phyloP scores from a whole-genome alignment of 2,329 filamentous ascomycete genomes.

The Fusarium vanettenii region DNA sequence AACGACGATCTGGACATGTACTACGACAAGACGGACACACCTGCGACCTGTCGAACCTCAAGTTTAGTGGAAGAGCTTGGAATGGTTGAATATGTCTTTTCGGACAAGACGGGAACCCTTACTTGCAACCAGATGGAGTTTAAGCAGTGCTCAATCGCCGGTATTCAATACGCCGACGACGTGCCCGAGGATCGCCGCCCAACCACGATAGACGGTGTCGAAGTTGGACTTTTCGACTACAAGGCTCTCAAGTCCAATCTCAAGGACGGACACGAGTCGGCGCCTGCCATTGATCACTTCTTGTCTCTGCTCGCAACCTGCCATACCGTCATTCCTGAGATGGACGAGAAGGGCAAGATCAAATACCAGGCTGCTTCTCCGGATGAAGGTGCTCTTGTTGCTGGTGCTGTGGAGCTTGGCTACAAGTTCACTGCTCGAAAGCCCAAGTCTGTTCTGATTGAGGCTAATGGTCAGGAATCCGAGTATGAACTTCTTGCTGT shows the following conservation, averaged over 20 bases:
- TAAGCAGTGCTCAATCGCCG: slow-evolving; percentile 91
- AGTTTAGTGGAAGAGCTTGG: slow-evolving; percentile 96
- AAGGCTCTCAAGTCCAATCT: slow-evolving; percentile 79
- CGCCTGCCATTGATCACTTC: slow-evolving; percentile 78
- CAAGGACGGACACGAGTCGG: slow-evolving; percentile 62
- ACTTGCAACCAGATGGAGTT: slow-evolving; percentile 99
- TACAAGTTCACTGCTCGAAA: slow-evolving; percentile 93
- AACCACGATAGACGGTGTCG: slow-evolving; percentile 79
- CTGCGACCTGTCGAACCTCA: slow-evolving; percentile 94
- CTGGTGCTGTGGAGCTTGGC: slow-evolving; percentile 86
- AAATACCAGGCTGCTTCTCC: slow-evolving; percentile 98
- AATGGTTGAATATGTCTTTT: slow-evolving; percentile 99
- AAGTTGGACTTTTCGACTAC: slow-evolving; percentile 87
- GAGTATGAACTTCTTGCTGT: slow-evolving; percentile 95
- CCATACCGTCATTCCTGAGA: slow-evolving; percentile 97
- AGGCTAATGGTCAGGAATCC: slow-evolving; percentile 75
- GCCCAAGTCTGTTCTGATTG: slow-evolving; percentile 87
- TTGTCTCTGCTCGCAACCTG: slow-evolving; percentile 88
- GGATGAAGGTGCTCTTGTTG: slow-evolving; percentile 95
- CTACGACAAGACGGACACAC: slow-evolving; percentile 93
- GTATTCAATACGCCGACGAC: slow-evolving; percentile 92
- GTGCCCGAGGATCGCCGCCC: slow-evolving; percentile 91
- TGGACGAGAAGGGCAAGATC: slow-evolving; percentile 82
- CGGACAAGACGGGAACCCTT: slow-evolving; percentile 95
- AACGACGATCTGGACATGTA: slow-evolving; percentile 99